Percentiles rank a stretch among this genome's conserved stretches.
phyloP scores from a whole-genome alignment of 139 green algal genomes.

The Micractinium sp. region DNA sequence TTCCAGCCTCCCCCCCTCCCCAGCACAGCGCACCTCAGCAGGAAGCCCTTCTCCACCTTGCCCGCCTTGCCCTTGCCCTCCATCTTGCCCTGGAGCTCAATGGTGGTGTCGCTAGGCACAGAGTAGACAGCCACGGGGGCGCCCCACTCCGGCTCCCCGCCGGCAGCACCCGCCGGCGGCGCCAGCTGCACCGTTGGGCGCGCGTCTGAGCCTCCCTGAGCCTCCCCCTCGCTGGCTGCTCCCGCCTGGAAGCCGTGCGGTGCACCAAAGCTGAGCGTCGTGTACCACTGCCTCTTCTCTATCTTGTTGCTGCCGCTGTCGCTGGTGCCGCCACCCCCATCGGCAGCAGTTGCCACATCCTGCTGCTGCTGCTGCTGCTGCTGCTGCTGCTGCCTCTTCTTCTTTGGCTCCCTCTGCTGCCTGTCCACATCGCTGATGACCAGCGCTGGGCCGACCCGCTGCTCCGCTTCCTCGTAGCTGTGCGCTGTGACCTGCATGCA shows the following conservation, averaged over 20 bases:
- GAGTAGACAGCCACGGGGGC: not conserved
- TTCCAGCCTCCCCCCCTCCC: too few species aligned
- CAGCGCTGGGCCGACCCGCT: not conserved
- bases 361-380: not conserved
- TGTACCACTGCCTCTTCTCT: not conserved
- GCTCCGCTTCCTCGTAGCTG: not conserved
- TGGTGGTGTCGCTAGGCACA: not conserved
- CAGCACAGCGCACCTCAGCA: not conserved
- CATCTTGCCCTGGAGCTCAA: not conserved
- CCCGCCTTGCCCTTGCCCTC: not conserved
- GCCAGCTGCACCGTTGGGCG: not conserved
- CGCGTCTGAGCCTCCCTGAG: not conserved
- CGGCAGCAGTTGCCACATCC: not conserved
- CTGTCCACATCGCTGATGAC: not conserved
- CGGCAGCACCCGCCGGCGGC: not conserved
- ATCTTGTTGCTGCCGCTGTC: not conserved
- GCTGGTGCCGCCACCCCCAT: not conserved
- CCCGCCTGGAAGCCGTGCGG: not conserved
- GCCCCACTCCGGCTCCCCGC: not conserved
- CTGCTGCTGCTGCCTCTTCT: not conserved
- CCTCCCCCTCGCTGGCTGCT: too few species aligned
- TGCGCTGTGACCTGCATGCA: not conserved
- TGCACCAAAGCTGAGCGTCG: not conserved
- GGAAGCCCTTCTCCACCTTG: not conserved
- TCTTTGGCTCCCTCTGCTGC: not conserved